Conservation (phyloP, 2,329 filamentous ascomycete genomes). For the Eutypella sp. region DNA sequence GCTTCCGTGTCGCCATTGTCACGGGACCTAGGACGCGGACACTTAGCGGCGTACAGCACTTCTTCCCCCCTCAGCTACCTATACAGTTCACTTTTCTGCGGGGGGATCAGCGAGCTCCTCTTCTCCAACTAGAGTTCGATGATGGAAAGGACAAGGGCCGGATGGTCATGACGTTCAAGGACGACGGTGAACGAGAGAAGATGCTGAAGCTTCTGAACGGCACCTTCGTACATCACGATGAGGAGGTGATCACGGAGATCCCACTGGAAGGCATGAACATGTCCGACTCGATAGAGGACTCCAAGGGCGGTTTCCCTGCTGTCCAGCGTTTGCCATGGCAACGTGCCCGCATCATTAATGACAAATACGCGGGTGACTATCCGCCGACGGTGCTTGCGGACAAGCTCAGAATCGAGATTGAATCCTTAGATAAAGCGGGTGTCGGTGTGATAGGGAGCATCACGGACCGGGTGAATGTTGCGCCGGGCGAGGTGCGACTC, state of each 20-base stretch:
- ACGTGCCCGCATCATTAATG: conserved; percentile 66
- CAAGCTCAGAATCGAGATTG: conserved; percentile 67
- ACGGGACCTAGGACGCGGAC: conserved; percentile 75
- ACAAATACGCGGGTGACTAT: conserved; percentile 58
- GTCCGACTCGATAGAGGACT: conserved; percentile 45
- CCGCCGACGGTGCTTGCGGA: conserved; percentile 71
- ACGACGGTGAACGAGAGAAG: conserved; percentile 63
- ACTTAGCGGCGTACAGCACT: conserved; percentile 70
- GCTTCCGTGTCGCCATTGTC: conserved; percentile 72
- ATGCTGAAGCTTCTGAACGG: conserved; percentile 72
- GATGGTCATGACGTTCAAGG: conserved; percentile 73
- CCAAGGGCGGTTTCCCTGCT: conserved; percentile 41
- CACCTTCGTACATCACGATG: conserved; percentile 61
- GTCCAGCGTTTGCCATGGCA: conserved; percentile 59
- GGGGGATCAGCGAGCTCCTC: conserved; percentile 64
- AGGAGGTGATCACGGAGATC: conserved; percentile 67
- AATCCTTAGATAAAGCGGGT: conserved; percentile 54
- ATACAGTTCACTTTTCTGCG: conserved; percentile 75
- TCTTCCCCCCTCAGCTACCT: conserved; percentile 59
- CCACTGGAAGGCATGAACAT: conserved; percentile 62
- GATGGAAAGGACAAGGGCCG: conserved; percentile 61
- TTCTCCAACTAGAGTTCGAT: conserved; percentile 65
- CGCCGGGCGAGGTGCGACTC: conserved; percentile 66
- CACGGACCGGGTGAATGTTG: conserved; percentile 79
- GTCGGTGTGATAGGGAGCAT: conserved; percentile 54